These are phyloP conservation scores for Babesia caballi DNA, from an alignment of 169 alveolate species.

Conservation along the genomic window DNA sequence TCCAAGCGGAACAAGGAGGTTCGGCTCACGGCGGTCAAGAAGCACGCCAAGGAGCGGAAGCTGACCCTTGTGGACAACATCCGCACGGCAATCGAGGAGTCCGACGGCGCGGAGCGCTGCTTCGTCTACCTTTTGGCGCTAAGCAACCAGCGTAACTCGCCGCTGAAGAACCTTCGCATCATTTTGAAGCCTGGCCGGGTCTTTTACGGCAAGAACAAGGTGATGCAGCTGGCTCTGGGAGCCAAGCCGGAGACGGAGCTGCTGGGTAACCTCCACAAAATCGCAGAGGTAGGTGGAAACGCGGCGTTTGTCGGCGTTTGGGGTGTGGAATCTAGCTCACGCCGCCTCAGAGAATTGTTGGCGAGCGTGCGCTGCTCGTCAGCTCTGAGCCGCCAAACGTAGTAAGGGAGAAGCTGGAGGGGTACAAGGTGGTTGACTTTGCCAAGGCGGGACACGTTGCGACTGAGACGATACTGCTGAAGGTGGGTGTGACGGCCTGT, in stretches of 20 bases:
- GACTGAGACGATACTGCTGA: constrained; percentile 35
- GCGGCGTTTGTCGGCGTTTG: too few relatives aligned
- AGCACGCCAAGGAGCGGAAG: constrained; percentile 50
- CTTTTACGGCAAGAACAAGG: constrained; percentile 74
- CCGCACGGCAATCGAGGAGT: constrained; percentile 16
- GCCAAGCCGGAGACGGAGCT: constrained; percentile 64
- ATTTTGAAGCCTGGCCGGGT: constrained; percentile 68
- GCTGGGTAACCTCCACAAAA: constrained; percentile 55
- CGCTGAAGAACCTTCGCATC: constrained; percentile 59
- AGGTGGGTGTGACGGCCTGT: constrained; percentile 16
- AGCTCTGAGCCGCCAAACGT: constrained; percentile 53
- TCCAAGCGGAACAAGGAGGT: constrained; percentile 38
- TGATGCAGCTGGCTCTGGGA: constrained; percentile 74
- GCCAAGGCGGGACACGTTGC: constrained; percentile 52
- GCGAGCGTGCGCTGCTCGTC: constrained; percentile 57
- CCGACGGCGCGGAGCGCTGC: neutral
- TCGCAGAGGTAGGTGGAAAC: constrained; percentile 63
- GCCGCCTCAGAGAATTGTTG: constrained; percentile 15
- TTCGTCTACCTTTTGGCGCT: constrained; percentile 66
- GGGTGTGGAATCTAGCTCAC: neutral
- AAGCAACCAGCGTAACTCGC: constrained; percentile 70
- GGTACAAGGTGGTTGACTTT: constrained; percentile 48
- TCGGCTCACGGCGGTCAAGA: constrained; percentile 32
- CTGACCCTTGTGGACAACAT: constrained; percentile 35
- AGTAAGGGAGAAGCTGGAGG: constrained; percentile 40